A percentile compares a stretch with the other conserved stretches of the same genome.
Conservation (phyloP, 768 basidiomycete genomes). For the Sarcomyxa edulis region DNA sequence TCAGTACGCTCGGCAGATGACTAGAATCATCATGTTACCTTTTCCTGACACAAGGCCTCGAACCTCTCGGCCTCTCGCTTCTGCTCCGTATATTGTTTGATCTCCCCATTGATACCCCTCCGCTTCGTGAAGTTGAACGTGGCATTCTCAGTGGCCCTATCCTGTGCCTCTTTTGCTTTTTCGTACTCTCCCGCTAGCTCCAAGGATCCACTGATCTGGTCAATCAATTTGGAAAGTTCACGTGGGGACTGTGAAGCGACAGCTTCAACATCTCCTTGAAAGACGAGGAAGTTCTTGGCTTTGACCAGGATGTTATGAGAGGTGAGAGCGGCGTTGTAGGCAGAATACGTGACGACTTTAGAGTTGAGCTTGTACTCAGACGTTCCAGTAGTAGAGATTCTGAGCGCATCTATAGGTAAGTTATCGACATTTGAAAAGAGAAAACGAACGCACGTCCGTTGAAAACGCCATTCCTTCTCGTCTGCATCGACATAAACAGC, state of each 20-base stretch:
- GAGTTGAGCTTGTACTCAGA: constrained; percentile 90
- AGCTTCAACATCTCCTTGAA: constrained; percentile 98
- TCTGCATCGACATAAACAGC: constrained; percentile 80
- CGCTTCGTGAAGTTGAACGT: constrained; percentile 94
- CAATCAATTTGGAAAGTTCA: constrained; percentile 85
- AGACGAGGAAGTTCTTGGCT: constrained; percentile 98
- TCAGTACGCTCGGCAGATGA: too few relatives aligned
- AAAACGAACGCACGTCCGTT: constrained; percentile 70
- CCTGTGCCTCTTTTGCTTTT: constrained; percentile 79
- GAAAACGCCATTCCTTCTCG: constrained; percentile 84
- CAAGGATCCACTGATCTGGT: constrained; percentile 92
- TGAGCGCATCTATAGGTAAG: too few relatives aligned
- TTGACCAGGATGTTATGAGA: constrained; percentile 95
- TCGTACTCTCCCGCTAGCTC: constrained; percentile 90
- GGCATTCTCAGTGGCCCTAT: constrained; percentile 89
- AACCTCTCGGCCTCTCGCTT: constrained; percentile 90
- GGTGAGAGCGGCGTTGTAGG: constrained; percentile 85
- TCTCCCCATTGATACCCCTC: constrained; percentile 89
- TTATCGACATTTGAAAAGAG: too few relatives aligned
- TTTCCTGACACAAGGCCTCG: constrained; percentile 68
- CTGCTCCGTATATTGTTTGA: constrained; percentile 97
- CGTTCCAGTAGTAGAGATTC: constrained; percentile 81
- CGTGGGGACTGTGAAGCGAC: constrained; percentile 92
- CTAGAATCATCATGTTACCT: constrained; percentile 43
- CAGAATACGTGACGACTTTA: constrained; percentile 75